Evolutionary conservation across 177 flowering plant species (phyloP).

Genomic region (Telopea speciosissima): DNA sequence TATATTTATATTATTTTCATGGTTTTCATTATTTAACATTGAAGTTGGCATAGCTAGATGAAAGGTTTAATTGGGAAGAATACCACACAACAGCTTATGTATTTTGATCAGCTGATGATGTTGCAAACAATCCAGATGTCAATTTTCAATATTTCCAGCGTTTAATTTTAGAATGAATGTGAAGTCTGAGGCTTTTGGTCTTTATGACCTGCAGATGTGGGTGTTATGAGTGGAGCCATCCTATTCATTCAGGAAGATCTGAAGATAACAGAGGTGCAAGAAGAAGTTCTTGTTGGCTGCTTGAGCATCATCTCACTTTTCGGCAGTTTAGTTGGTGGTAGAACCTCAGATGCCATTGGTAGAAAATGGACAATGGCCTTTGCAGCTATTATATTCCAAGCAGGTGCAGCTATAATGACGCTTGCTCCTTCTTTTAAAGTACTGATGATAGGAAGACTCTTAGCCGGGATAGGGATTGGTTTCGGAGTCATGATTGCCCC

Average conservation of each 20-base stretch:
- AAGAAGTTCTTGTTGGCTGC: constrained; percentile 73
- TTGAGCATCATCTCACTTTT: constrained; percentile 77
- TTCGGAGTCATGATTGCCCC: constrained; percentile 83
- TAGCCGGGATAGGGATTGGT: constrained; percentile 86
- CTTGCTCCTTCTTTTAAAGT: constrained; percentile 58
- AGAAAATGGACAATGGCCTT: constrained; percentile 94
- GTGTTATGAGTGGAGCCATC: constrained; percentile 97
- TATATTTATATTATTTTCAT: neutral
- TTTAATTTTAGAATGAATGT: neutral
- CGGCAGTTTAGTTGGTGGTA: constrained; percentile 86
- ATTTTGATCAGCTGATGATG: neutral
- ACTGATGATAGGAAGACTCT: constrained; percentile 68
- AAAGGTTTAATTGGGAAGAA: neutral
- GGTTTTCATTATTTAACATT: neutral
- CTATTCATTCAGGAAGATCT: constrained; percentile 80
- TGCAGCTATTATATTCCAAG: constrained; percentile 74
- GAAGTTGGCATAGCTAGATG: neutral
- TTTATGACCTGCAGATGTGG: constrained; percentile 59
- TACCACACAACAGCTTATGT: neutral
- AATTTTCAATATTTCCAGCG: neutral
- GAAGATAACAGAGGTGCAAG: constrained; percentile 77
- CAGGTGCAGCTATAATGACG: constrained; percentile 72
- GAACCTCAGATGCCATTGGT: constrained; percentile 76
- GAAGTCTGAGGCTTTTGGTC: neutral
- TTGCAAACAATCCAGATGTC: neutral